Evolutionary conservation across 139 green algal species (phyloP), one percentile per base, ranked within the genome.

Genomic region (Coccomyxa sp.): DNA sequence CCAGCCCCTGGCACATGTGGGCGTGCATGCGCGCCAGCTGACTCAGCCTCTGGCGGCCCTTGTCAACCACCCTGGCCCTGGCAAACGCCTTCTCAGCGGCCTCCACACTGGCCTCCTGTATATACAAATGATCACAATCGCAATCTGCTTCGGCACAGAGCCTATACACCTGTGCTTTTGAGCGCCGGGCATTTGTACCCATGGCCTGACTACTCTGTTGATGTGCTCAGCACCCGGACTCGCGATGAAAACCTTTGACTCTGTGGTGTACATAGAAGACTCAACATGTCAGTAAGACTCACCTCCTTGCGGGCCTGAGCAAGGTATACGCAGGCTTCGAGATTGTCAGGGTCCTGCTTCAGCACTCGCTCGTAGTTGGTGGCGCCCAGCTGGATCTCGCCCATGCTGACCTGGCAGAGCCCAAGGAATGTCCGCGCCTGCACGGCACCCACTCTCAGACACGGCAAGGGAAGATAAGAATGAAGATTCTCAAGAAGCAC

Each of bases 311-410:
- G 50, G 0, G 79, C 83, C 80, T 92, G 87, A n/a, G 84, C 92
- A 81, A 95, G 87, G 87, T 95, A 94, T 55, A 95, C 79, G 87
- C 88, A 93, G 31, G 86, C 80, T 78, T 97, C 91, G 73, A 84
- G 87, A 68, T 89, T 80, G 58, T 87, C 40, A 6, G 88, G 86
- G 44, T 89, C 82, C 35, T 93, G 71, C 71, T 79, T 33, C 35
- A 95, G 80, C 8, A 88, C 88, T n/a, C 70, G 68, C 72, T 93
- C 75, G 55, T 95, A 96, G 0, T 86, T 85, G 7, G 72, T 74
- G 31, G 92, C 84, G 73, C 91, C 92, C 9, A 92, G 86, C 16
- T 80, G 39, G 37, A 97, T 90, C 75, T 97, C 88, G 6, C 93
- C 93, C 85, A 89, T 74, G 54, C 83, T 89, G 58, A 79, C 82